Base-by-base conservation (phyloP, 1,139 yeast genomes). In the Yamadazyma blattariae region DNA sequence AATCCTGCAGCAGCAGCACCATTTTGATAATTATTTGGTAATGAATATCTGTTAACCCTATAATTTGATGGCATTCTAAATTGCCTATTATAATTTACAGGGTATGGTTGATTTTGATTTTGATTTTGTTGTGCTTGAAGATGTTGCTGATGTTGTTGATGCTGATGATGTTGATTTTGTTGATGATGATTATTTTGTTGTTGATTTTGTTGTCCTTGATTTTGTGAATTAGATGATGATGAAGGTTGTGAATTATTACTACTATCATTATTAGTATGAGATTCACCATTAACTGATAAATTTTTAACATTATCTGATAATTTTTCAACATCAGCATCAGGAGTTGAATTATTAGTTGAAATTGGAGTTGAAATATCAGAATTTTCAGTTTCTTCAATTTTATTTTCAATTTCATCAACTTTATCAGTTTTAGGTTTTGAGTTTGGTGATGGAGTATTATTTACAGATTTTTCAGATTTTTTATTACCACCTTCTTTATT, bases 71-170 rank as follows among this genome's bases (percentile, higher is more conserved):
- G 42, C 8, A 41, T 32, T 33, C 40, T 42, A 28, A 39, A 45
- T 30, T 47, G 51, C 42, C 50, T 46, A 28, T 38, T 35, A 36
- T 42, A 44, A 19, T 33, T 36, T 27, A 38, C 29, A 10, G 34
- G 38, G 25, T 38, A 35, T 13, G 34, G 38, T 32, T 38, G 41
- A 14, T 36, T 36, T 35, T 38, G 41, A 30, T 35, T 27, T 22
- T 26, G 28, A 11, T 34, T 36, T 29, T 30, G 28, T 9, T 25
- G n/a, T 21, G 23, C 4, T n/a, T 23, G 13, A n/a, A n/a, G 13
- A 4, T 3, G 7, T 17, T 17, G 19, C 7, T 17, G 38, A 27
- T 38, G 32, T 13, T 34, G 36, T 35, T 38, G 41, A 18, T 38
- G 38, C 33, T 38, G 41, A 30, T 35, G 31, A 22, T 29, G 28